Conservation (phyloP, 106 monocot genomes). For the Chionographis japonica region DNA sequence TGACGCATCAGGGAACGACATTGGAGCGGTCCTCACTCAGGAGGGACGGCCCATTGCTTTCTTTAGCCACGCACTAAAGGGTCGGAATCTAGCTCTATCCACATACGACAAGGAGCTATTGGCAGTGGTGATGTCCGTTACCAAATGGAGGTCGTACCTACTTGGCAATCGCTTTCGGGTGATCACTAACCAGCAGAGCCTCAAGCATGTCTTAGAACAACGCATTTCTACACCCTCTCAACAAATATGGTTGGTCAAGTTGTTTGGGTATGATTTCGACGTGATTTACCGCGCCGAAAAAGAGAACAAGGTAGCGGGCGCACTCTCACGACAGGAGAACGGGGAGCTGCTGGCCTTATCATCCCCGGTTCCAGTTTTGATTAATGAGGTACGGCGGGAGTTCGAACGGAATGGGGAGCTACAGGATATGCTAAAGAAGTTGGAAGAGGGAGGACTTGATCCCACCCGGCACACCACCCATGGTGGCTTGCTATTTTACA, state of each 20-base stretch:
- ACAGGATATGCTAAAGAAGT: too few species aligned
- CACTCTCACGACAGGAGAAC: neutral
- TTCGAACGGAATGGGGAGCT: too few species aligned
- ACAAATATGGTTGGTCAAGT: neutral
- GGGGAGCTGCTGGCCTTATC: too few species aligned
- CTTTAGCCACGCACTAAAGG: neutral
- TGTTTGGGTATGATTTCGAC: neutral
- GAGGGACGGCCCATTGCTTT: neutral
- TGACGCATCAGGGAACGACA: neutral
- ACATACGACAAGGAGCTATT: slow-evolving; percentile 5
- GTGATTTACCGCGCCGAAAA: neutral
- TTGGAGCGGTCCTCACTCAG: slow-evolving; percentile 4
- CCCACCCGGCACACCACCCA: too few species aligned
- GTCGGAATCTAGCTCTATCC: too few species aligned
- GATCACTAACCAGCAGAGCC: neutral
- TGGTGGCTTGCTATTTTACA: too few species aligned
- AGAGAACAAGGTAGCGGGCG: neutral
- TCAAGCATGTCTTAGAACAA: neutral
- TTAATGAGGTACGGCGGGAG: too few species aligned
- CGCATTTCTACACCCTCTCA: neutral
- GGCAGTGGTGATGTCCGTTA: neutral
- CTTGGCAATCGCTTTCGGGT: neutral
- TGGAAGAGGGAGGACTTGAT: too few species aligned
- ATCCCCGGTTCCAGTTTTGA: too few species aligned
- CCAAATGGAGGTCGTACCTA: neutral